These are phyloP conservation scores for Aphanoascus verrucosus DNA, from an alignment of 2,329 filamentous ascomycete genomes.

Conservation along the genomic window DNA sequence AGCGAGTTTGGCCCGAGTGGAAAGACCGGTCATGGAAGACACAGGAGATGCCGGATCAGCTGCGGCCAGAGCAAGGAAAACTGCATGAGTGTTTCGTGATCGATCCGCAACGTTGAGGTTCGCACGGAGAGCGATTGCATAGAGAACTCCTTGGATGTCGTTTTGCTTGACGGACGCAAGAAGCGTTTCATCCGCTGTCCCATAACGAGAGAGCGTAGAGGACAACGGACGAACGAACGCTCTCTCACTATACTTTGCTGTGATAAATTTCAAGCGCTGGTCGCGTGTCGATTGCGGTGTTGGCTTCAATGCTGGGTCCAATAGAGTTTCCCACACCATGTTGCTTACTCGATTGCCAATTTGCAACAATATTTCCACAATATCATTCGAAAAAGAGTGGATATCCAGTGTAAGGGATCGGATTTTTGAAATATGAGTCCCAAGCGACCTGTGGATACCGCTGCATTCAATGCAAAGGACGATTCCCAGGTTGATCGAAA, in stretches of 20 bases:
- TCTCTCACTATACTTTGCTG: constrained; percentile 80
- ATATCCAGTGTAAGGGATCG: constrained; percentile 91
- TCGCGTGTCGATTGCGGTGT: constrained; percentile 69
- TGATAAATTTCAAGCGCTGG: constrained; percentile 89
- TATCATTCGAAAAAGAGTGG: constrained; percentile 91
- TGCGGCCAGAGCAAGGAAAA: constrained; percentile 84
- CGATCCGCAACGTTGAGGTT: constrained; percentile 81
- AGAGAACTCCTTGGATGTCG: constrained; percentile 85
- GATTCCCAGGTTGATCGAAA: constrained; percentile 94
- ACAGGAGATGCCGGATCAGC: constrained; percentile 75
- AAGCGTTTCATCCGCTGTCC: constrained; percentile 73
- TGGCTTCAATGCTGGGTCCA: constrained; percentile 66
- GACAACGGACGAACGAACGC: constrained; percentile 67
- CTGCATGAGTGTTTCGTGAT: constrained; percentile 74
- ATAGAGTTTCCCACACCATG: constrained; percentile 84
- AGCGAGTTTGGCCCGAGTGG: constrained; percentile 23
- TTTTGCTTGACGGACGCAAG: constrained; percentile 92
- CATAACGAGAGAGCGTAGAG: constrained; percentile 61
- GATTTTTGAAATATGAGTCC: constrained; percentile 95
- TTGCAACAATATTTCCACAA: constrained; percentile 82
- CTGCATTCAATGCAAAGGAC: constrained; percentile 97
- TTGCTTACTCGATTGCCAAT: constrained; percentile 93
- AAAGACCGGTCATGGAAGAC: constrained; percentile 7
- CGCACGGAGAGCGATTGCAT: constrained; percentile 73
- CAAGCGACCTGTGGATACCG: constrained; percentile 89